Evolutionary conservation across 345 rosid genomes (phyloP).

Genomic region (Camelina hispida): DNA sequence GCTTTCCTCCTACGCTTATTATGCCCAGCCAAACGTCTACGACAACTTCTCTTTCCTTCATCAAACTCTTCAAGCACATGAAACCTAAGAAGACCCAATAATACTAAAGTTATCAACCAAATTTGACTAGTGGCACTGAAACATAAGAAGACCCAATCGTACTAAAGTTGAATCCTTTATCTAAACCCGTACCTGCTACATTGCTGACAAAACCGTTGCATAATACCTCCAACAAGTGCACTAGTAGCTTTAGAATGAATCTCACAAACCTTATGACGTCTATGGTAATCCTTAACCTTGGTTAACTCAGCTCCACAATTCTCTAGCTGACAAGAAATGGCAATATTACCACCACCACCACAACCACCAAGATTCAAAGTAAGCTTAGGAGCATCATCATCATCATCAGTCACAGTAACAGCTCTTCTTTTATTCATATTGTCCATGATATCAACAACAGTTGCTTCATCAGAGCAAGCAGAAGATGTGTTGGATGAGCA

Average conservation of each 20-base stretch:
- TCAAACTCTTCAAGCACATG: constrained; percentile 97
- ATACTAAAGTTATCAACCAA: background rate
- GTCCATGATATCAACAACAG: constrained; percentile 53
- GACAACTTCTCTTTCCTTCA: constrained; percentile 99
- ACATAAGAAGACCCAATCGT: background rate
- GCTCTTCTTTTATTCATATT: constrained; percentile 63
- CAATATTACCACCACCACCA: constrained; percentile 48
- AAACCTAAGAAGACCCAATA: constrained; percentile 50
- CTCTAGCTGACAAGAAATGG: constrained; percentile 88
- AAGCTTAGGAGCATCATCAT: constrained; percentile 53
- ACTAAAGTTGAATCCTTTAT: constrained; percentile 7
- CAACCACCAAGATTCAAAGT: constrained; percentile 64
- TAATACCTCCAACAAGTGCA: constrained; percentile 81
- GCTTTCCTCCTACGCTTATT: constrained; percentile 95
- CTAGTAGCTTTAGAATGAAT: constrained; percentile 90
- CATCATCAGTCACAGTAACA: constrained; percentile 32
- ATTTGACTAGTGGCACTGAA: background rate
- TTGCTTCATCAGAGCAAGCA: constrained; percentile 76
- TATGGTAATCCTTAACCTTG: constrained; percentile 87
- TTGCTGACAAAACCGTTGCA: constrained; percentile 99
- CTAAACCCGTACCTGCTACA: constrained; percentile 48
- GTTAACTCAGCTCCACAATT: constrained; percentile 93
- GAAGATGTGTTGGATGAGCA: constrained; percentile 80
- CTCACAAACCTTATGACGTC: constrained; percentile 96
- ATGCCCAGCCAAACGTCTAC: constrained; percentile 97